These are phyloP conservation scores for Alisma plantagoaquatica DNA, from an alignment of 106 monocot genomes.

Conservation along the genomic window DNA sequence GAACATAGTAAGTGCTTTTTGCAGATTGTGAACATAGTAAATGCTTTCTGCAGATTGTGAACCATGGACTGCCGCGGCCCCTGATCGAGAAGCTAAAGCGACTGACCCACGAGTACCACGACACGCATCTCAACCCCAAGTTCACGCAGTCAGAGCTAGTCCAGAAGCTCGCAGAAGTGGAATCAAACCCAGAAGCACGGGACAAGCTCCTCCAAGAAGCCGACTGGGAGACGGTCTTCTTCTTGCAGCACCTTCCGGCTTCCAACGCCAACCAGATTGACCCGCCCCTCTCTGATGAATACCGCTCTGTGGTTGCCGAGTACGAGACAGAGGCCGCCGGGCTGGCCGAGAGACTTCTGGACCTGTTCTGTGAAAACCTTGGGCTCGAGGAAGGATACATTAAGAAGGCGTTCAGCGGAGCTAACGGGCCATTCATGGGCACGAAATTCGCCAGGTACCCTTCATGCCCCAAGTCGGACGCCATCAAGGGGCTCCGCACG, in stretches of 20 bases:
- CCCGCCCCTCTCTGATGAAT: neutral
- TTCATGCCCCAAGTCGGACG: slow-evolving; percentile 56
- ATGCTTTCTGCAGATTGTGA: slow-evolving; percentile 45
- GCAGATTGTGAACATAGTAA: too few relatives aligned
- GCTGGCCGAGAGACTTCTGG: slow-evolving; percentile 52
- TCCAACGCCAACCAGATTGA: slow-evolving; percentile 20
- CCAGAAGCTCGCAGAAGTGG: slow-evolving; percentile 16
- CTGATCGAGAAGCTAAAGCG: slow-evolving; percentile 55
- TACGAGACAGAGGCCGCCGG: slow-evolving; percentile 40
- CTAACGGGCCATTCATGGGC: slow-evolving; percentile 55
- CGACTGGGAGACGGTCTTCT: slow-evolving; percentile 88
- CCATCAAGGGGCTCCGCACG: slow-evolving; percentile 50
- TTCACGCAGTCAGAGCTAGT: slow-evolving; percentile 51
- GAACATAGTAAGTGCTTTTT: too few relatives aligned
- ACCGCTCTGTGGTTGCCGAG: slow-evolving; percentile 42
- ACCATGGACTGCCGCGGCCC: slow-evolving; percentile 57
- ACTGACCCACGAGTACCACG: slow-evolving; percentile 53
- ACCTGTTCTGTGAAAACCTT: slow-evolving; percentile 66
- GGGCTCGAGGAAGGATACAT: slow-evolving; percentile 68
- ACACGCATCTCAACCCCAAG: slow-evolving; percentile 28
- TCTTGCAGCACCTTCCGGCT: slow-evolving; percentile 50
- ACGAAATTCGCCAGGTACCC: slow-evolving; percentile 84
- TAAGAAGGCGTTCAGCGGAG: slow-evolving; percentile 53
- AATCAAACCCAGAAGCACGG: slow-evolving; percentile 15
- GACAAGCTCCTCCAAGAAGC: too few relatives aligned